Evolutionary conservation across 148 eudicot species (phyloP), one percentile per base, ranked within the genome.

Genomic region (Camellia lanceoleosa): DNA sequence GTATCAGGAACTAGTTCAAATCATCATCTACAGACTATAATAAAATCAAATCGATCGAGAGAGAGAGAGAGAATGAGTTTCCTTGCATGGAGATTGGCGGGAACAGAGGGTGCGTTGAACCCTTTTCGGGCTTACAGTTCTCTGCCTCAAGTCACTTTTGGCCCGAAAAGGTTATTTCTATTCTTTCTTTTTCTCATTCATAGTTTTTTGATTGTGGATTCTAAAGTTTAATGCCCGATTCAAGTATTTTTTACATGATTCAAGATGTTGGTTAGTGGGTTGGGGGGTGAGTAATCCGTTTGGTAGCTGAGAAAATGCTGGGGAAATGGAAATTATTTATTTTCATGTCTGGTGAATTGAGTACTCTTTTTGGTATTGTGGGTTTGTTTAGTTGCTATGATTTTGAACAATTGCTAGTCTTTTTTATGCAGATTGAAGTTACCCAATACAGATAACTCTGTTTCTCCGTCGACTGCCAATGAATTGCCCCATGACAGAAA

Each of bases 71-170:
- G 52, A 49, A 49, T 49, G 52, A 49, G 52, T 49, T 49, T 49
- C 52, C 52, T 49, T 49, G 6, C 52, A 49, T 4, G 52, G 52
- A 49, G 52, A 49, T 49, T 49, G 52, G 52, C 52, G 52, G 52
- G 52, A 0, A 7, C 52, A 49, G 52, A 30, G 38, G 38, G 38
- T 30, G 93, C 87, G 63, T 63, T 93, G 74, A 90, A 95, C 65
- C 98, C 98, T 74, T 94, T 95, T 63, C 85, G 90, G 61, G 96
- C 80, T 79, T 89, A 85, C 75, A 86, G 90, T 68, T 90, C 98
- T 74, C 87, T 95, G 54, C 97, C 98, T 0, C 98, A 90, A 73
- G 93, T 93, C 78, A 91, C 96, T 2, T 89, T 95, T 80, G 98
- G 98, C 79, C 93, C 94, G 68, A 95, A 82, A 81, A 90, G 98